A percentile compares a stretch with the other conserved stretches of the same genome.
These are phyloP conservation scores for Ophiosphaerella korrae DNA, from an alignment of 2,329 filamentous ascomycete genomes.

Conservation along the genomic window DNA sequence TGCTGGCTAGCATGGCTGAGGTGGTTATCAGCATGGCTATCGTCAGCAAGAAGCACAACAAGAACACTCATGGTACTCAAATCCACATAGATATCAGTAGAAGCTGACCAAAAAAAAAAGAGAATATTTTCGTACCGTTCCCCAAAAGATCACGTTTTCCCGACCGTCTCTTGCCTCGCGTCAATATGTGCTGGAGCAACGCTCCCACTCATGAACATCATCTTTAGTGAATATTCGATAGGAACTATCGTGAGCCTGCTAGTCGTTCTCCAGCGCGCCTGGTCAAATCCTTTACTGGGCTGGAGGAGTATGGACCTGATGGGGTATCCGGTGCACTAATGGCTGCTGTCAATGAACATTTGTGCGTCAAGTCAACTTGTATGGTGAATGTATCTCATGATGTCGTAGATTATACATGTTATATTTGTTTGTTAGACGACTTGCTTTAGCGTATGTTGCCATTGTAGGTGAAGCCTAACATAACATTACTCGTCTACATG, in stretches of 20 bases:
- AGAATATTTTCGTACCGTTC: constrained; percentile 28
- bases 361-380: constrained; percentile 7
- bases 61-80: too few relatives aligned
- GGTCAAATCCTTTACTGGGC: constrained; percentile 15
- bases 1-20: too few relatives aligned
- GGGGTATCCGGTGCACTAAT: constrained; percentile 8
- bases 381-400: neutral
- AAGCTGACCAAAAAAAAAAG: constrained; percentile 3
- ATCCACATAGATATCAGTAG: too few relatives aligned
- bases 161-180: constrained; percentile 18
- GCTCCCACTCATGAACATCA: constrained; percentile 61
- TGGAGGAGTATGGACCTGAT: too few relatives aligned
- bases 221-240: constrained; percentile 52
- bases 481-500: too few relatives aligned
- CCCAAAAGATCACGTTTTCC: constrained; percentile 15
- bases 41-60: too few relatives aligned
- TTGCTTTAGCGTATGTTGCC: constrained; percentile 60
- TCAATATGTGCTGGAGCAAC: constrained; percentile 29
- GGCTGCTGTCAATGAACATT: constrained; percentile 21
- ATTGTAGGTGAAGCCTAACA: constrained; percentile 47
- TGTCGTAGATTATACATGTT: constrained; percentile 52
- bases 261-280: constrained; percentile 12
- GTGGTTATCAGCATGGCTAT: too few relatives aligned
- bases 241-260: too few relatives aligned
- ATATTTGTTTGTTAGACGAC: constrained; percentile 63